Percentiles rank a stretch among this genome's conserved stretches.
Evolutionary conservation across 495 filamentous ascomycete species (phyloP).

Genomic region (Penicillium ucsense): DNA sequence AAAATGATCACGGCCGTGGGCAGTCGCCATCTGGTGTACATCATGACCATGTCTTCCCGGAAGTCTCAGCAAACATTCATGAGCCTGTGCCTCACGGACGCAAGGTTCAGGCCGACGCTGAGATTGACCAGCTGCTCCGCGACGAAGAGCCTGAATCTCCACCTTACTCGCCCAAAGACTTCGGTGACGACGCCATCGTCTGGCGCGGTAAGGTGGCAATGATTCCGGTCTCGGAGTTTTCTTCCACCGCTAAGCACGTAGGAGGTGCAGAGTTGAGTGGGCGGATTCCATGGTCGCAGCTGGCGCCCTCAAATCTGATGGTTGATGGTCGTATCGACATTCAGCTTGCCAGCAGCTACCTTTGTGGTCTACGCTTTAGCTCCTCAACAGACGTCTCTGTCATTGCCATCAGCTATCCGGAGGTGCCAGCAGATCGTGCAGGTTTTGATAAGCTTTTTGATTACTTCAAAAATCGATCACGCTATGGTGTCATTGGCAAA

Average conservation of each 20-base stretch:
- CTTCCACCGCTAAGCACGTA: slow-evolving; percentile 68
- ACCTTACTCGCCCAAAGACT: slow-evolving; percentile 74
- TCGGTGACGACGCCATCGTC: slow-evolving; percentile 51
- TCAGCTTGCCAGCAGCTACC: slow-evolving; percentile 74
- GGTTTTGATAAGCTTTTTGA: slow-evolving; percentile 63
- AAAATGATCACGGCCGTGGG: slow-evolving; percentile 14
- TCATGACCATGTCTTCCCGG: slow-evolving; percentile 36
- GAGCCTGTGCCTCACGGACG: slow-evolving; percentile 30
- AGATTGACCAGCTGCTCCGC: slow-evolving; percentile 81
- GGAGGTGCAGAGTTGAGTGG: slow-evolving; percentile 64
- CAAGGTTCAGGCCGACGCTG: slow-evolving; percentile 61
- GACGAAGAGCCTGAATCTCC: slow-evolving; percentile 79
- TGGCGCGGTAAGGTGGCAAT: slow-evolving; percentile 79
- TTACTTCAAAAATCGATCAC: slow-evolving; percentile 66
- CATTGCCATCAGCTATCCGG: slow-evolving; percentile 51
- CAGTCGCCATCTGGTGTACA: slow-evolving; percentile 28
- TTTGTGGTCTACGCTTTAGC: slow-evolving; percentile 70
- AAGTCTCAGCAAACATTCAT: slow-evolving; percentile 31
- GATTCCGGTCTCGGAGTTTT: slow-evolving; percentile 64
- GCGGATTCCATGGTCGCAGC: slow-evolving; percentile 53
- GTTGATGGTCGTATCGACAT: slow-evolving; percentile 79
- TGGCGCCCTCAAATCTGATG: slow-evolving; percentile 57
- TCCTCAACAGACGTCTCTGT: slow-evolving; percentile 63
- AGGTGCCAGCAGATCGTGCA: slow-evolving; percentile 35
- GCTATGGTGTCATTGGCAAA: slow-evolving; percentile 74